A percentile compares a stretch with the other conserved stretches of the same genome.
phyloP scores from a whole-genome alignment of 805 yeast species.

The Candida mattraensis region DNA sequence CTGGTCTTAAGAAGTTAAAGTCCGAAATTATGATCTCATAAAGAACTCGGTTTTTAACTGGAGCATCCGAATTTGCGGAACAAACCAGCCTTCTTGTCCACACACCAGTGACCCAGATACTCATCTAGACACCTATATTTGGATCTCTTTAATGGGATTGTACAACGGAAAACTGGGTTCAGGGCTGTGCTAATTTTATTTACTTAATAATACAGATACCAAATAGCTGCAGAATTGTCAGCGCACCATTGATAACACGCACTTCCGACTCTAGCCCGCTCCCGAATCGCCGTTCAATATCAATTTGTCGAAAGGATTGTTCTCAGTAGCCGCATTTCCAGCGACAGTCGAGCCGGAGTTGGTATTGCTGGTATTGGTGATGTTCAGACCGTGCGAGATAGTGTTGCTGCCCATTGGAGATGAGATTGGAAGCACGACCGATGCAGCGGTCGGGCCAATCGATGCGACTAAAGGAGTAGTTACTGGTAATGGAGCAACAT shows the following conservation, averaged over 20 bases:
- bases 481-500: conserved; percentile 24
- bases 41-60: no score
- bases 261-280: conserved; percentile 1
- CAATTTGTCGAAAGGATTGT: conserved; percentile 28
- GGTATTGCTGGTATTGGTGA: neutral
- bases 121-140: no score
- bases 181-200: no score
- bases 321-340: conserved; percentile 8
- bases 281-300: conserved; percentile 7
- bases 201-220: no score
- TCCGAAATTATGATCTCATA: no score
- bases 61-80: no score
- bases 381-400: conserved; percentile 4
- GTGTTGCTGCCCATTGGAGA: conserved; percentile 24
- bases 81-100: no score
- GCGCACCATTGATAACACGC: neutral
- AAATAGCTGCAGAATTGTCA: no score
- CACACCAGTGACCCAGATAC: no score
- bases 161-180: no score
- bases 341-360: neutral
- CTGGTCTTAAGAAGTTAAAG: no score
- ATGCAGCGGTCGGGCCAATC: conserved; percentile 36
- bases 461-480: conserved; percentile 38
- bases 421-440: conserved; percentile 33
- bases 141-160: no score